Evolutionary conservation across 371 early-diverging fungal genomes (phyloP), one percentile per base, ranked within the genome.

Genomic region (Rhizopus microsporus): DNA sequence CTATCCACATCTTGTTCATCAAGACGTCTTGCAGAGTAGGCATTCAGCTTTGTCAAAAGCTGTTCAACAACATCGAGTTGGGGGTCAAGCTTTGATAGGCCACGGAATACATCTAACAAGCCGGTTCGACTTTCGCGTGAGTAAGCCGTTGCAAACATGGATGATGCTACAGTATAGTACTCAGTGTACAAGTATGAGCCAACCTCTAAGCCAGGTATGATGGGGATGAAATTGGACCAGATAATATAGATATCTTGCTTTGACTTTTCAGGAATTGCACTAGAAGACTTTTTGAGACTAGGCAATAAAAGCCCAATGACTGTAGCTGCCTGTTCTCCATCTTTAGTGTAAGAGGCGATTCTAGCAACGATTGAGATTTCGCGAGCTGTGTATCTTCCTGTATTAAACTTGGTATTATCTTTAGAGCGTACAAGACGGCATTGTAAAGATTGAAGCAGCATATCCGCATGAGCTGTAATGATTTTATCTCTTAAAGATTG

Each of bases 1-100:
- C 77, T 68, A 65, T 93, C 93, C 62, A 88, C 96, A 54, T 97
- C 96, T 2, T 88, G 92, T 57, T 94, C 91, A 62, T 93, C 93
- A n/a, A 97, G 72, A 12, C 92, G 86, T 5, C 67, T 74, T 6
- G 63, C 50, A 5, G 93, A 91, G 55, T 80, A 91, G 1, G 94
- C 65, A 65, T 96, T 96, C 43, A 96, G 65, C 42, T 88, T 92
- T 5, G 68, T 74, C 4, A 94, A 61, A 1, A 94, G 58, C 4
- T 69, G 60, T 4, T 84, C 74, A 1, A 89, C 86, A 7, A 67
- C 57, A 9, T 42, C 61, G 50, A 93, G 68, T 12, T 78, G 60
- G 4, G 73, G 56, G 45, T 92, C 88, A 16, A 91, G 60, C 31
- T 71, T 68, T 12, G 89, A 83, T 67, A 96, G 85, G 7, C 66